These are phyloP conservation scores for Warburgia ugandensis DNA, from an alignment of 164 flowering plant species.

Conservation along the genomic window DNA sequence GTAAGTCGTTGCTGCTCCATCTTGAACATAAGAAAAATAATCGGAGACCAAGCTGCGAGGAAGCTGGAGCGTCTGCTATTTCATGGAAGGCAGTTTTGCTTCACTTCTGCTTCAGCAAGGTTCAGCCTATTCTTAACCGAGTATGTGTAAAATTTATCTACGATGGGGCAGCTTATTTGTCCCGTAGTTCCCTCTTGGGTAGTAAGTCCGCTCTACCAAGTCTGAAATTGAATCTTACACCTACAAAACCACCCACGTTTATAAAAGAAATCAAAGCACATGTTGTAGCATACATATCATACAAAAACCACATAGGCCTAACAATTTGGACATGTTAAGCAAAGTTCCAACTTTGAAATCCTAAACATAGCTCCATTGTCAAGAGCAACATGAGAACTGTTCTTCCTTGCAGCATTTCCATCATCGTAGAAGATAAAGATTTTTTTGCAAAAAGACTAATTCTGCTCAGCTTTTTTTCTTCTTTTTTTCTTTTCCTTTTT, in stretches of 20 bases:
- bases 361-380: background rate
- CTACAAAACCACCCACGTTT: slow-evolving; percentile 22
- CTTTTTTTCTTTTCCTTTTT: background rate
- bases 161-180: slow-evolving; percentile 31
- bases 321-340: background rate
- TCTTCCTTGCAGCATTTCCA: background rate
- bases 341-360: background rate
- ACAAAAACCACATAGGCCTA: background rate
- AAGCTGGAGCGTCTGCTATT: too few species aligned
- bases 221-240: slow-evolving; percentile 49
- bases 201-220: slow-evolving; percentile 65
- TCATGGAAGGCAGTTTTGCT: too few species aligned
- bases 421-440: background rate
- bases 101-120: too few species aligned
- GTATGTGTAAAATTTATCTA: background rate
- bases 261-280: background rate
- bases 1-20: too few species aligned
- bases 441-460: background rate
- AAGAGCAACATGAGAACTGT: background rate
- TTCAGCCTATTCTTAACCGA: too few species aligned
- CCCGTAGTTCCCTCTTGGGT: slow-evolving; percentile 65
- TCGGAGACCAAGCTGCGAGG: too few species aligned
- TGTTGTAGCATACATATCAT: background rate
- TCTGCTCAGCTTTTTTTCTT: background rate
- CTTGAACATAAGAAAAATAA: too few species aligned